Evolutionary conservation across 345 rosid genomes (phyloP), one percentile per base, ranked within the genome.

Genomic region (Cardiospermum halicacabum): DNA sequence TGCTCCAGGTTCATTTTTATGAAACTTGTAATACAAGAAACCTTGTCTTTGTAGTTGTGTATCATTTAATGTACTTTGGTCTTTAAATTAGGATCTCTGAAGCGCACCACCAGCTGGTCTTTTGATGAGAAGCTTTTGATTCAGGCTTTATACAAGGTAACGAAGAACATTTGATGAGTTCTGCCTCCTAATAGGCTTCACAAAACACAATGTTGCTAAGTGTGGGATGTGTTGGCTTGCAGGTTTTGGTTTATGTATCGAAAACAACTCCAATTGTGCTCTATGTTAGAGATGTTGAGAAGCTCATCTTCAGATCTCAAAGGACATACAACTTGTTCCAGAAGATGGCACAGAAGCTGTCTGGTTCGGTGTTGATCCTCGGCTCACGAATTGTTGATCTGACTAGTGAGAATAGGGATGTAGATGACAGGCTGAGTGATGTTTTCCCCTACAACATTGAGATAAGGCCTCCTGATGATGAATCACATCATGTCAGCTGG

Each of bases 381-480:
- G 99, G 96, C 49, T 91, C 97, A 34, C 81, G 81, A 68, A 80
- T 83, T 12, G 73, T 84, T 3, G 87, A 89, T 77, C 73, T 78
- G 1, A 74, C 68, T 1, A 72, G 69, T 8, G 84, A 85, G 25
- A 65, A 34, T 36, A 71, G 73, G 7, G 93, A 85, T 45, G 74
- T 85, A 16, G 89, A 85, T 28, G 96, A 87, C 67, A 81, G 75
- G 71, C 86, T 94, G 49, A 58, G 80, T 26, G 69, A 68, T 51
- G 73, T 94, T 65, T 94, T 91, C 82, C 96, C 97, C 59, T 91
- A 87, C 72, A 91, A 87, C 67, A 85, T 94, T 15, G 97, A 87
- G 61, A 86, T 94, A 59, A 84, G 80, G 74, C 96, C 97, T 5
- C 97, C 97, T 0, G 91, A 85, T 32, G 97, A 94, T 18, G 93